phyloP scores from a whole-genome alignment of 805 yeast species.

The Spathaspora girioi region DNA sequence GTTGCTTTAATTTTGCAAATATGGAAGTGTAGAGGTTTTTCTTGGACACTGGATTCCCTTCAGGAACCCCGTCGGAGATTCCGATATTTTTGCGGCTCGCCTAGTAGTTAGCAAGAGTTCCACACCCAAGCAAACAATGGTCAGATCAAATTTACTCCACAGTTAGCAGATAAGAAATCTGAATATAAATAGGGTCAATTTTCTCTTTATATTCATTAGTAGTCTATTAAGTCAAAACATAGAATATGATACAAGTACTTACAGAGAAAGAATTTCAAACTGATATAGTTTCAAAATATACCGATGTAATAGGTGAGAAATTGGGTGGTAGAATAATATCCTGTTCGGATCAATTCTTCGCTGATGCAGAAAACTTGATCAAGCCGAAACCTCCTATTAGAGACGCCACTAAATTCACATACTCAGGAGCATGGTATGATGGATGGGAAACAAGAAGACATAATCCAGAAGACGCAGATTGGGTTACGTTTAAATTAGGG shows the following conservation, averaged over 20 bases:
- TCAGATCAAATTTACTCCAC: no score
- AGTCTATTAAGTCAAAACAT: not conserved
- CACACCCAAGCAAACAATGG: no score
- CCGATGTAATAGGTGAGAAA: constrained; percentile 81
- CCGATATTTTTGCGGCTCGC: no score
- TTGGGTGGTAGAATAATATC: constrained; percentile 73
- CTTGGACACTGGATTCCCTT: no score
- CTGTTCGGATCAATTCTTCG: constrained; percentile 92
- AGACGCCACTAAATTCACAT: constrained; percentile 75
- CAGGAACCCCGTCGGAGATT: no score
- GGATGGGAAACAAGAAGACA: constrained; percentile 99
- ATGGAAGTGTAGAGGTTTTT: no score
- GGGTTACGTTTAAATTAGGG: constrained; percentile 82
- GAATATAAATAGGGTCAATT: not conserved
- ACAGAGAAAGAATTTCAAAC: constrained; percentile 39
- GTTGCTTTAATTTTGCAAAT: no score
- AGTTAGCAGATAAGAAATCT: no score
- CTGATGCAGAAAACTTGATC: constrained; percentile 83
- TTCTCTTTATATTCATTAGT: not conserved
- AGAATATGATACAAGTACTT: constrained; percentile 12
- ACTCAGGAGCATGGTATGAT: constrained; percentile 95
- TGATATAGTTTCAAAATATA: constrained; percentile 48
- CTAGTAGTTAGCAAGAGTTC: no score
- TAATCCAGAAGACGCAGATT: constrained; percentile 78
- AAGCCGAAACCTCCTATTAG: constrained; percentile 78